A percentile compares a stretch with the other conserved stretches of the same genome.
Evolutionary conservation across 768 basidiomycete species (phyloP).

Genomic region (Tricholoma matsutake): DNA sequence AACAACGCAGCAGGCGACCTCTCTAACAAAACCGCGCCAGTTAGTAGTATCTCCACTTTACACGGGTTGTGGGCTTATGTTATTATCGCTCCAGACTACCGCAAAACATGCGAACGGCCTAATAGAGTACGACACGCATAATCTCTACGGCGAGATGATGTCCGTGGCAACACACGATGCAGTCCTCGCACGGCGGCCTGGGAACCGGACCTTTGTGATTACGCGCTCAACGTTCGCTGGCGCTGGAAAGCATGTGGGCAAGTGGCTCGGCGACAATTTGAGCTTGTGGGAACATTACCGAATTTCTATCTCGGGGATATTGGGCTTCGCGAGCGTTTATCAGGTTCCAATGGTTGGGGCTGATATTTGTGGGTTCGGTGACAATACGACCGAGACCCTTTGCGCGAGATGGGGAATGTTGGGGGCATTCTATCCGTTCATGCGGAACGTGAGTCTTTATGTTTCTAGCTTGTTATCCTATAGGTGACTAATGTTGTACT

Average conservation of each 20-base stretch:
- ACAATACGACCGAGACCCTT: slow-evolving; percentile 61
- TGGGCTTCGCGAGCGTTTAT: slow-evolving; percentile 62
- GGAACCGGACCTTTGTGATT: slow-evolving; percentile 58
- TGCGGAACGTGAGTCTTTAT: slow-evolving; percentile 56
- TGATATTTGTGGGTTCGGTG: slow-evolving; percentile 70
- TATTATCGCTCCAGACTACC: slow-evolving; percentile 29
- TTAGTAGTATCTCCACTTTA: slow-evolving; percentile 24
- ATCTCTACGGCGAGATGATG: slow-evolving; percentile 74
- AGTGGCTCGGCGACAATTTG: slow-evolving; percentile 72
- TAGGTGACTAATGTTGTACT: not conserved
- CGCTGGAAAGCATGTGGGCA: slow-evolving; percentile 63
- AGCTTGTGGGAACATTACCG: slow-evolving; percentile 59
- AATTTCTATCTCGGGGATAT: slow-evolving; percentile 58
- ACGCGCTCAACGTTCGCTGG: slow-evolving; percentile 75
- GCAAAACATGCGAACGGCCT: slow-evolving; percentile 56
- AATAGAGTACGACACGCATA: slow-evolving; percentile 61
- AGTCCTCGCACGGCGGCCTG: slow-evolving; percentile 61
- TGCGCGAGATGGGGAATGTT: slow-evolving; percentile 78
- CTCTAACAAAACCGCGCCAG: slow-evolving; percentile 53
- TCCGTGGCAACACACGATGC: slow-evolving; percentile 57
- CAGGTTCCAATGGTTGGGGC: slow-evolving; percentile 76
- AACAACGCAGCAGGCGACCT: slow-evolving; percentile 53
- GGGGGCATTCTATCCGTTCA: slow-evolving; percentile 78
- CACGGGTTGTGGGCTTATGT: not conserved
- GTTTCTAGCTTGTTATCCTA: not conserved